These are phyloP conservation scores for Pestalotiopsis sp. DNA, from an alignment of 2,329 filamentous ascomycete genomes.

Conservation along the genomic window DNA sequence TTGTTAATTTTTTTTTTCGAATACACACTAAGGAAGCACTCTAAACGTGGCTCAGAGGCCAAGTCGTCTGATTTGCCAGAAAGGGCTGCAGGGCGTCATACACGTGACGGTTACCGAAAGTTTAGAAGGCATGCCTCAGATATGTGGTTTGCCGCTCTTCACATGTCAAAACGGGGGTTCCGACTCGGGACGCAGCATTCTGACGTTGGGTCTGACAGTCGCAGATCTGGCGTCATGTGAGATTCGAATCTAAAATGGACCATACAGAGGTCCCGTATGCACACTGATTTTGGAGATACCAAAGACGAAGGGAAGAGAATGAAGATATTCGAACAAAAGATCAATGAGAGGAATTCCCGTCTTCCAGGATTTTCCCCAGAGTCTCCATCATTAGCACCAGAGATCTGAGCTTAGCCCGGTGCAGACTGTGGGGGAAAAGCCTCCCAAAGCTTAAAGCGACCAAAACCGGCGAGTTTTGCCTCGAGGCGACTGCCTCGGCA, in stretches of 20 bases:
- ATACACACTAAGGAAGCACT: background rate
- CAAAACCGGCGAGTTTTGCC: conserved; percentile 20
- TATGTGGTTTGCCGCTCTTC: conserved; percentile 11
- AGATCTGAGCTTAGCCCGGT: conserved; percentile 12
- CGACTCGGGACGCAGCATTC: background rate
- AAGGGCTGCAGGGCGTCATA: background rate
- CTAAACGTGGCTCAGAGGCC: background rate
- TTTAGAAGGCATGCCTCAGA: background rate
- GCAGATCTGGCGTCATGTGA: background rate
- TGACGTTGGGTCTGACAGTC: background rate
- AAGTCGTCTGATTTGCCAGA: background rate
- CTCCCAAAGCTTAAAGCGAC: conserved; percentile 8
- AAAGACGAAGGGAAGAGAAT: background rate
- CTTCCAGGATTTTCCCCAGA: background rate
- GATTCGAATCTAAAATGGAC: background rate
- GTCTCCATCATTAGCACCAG: background rate
- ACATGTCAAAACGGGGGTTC: conserved; percentile 8
- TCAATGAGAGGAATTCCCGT: background rate
- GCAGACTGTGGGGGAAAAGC: conserved; percentile 20
- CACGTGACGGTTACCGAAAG: background rate
- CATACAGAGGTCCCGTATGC: no score
- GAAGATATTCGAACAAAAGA: background rate
- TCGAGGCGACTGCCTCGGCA: conserved; percentile 21
- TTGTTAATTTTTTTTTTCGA: background rate
- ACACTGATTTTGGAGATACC: no score